Percentiles rank a stretch among this genome's conserved stretches.
Evolutionary conservation across 225 moss, liverwort and hornwort species (phyloP).

Genomic region (Straminergon stramineum): DNA sequence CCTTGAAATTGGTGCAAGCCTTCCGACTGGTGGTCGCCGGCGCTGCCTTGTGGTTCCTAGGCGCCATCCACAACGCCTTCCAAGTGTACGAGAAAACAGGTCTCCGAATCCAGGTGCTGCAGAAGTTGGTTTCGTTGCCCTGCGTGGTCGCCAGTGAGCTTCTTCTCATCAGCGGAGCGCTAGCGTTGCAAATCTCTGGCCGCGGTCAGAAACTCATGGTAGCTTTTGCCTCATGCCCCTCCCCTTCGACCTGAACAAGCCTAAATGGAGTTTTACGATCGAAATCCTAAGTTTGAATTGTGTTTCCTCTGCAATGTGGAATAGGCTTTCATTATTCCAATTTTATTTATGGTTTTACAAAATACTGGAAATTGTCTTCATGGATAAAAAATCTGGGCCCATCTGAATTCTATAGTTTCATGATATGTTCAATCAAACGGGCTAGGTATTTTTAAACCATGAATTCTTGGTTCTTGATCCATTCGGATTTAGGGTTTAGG

Average conservation of each 20-base stretch:
- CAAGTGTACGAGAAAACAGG: slow-evolving; percentile 45
- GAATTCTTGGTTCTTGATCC: neutral
- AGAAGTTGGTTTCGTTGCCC: slow-evolving; percentile 49
- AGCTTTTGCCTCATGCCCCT: neutral
- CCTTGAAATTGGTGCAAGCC: slow-evolving; percentile 11
- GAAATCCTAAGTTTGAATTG: too few species aligned
- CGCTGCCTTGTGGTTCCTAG: slow-evolving; percentile 47
- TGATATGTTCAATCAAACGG: neutral
- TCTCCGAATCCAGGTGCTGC: slow-evolving; percentile 37
- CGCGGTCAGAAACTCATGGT: slow-evolving; percentile 9
- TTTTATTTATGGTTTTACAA: neutral
- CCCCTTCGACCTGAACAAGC: neutral
- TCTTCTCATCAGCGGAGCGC: slow-evolving; percentile 42
- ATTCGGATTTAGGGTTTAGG: neutral
- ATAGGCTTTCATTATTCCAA: neutral
- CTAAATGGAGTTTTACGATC: too few species aligned
- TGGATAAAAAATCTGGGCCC: neutral
- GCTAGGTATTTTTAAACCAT: neutral
- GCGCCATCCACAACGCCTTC: slow-evolving; percentile 62
- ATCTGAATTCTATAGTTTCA: neutral
- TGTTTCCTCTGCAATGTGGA: neutral
- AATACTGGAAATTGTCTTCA: neutral
- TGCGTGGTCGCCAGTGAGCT: slow-evolving; percentile 50
- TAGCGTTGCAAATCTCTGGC: slow-evolving; percentile 18
- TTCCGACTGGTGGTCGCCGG: slow-evolving; percentile 31